Evolutionary conservation across 2,329 filamentous ascomycete genomes (phyloP).

Genomic region (Westerdykella aurantiaca): DNA sequence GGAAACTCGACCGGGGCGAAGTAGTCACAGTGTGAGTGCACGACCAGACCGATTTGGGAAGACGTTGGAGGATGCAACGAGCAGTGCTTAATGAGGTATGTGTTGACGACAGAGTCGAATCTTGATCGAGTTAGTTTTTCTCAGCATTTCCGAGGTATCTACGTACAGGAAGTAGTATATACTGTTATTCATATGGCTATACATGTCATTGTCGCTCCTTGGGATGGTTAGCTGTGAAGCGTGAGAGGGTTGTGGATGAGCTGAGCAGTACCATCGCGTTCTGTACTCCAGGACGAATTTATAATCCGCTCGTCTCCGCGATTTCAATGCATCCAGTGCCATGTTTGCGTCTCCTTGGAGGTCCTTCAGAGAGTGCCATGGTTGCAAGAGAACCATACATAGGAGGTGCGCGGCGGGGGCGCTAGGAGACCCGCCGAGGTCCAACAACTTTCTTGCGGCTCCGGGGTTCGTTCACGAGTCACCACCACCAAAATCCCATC

Average conservation of each 20-base stretch:
- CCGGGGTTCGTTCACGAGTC: too few relatives aligned
- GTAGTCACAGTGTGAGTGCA: constrained; percentile 80
- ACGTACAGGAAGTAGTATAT: constrained; percentile 72
- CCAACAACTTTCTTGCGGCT: neutral
- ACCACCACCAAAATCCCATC: too few relatives aligned
- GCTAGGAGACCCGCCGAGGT: neutral
- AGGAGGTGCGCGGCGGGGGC: neutral
- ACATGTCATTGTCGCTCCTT: constrained; percentile 93
- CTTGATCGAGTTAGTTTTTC: constrained; percentile 20
- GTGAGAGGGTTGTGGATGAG: constrained; percentile 7
- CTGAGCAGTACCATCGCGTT: constrained; percentile 67
- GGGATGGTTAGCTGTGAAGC: constrained; percentile 1
- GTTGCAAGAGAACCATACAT: neutral
- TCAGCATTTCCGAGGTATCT: constrained; percentile 27
- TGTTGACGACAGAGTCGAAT: constrained; percentile 86
- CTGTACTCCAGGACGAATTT: constrained; percentile 73
- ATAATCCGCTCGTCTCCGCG: constrained; percentile 66
- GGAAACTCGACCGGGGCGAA: constrained; percentile 78
- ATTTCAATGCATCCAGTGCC: constrained; percentile 44
- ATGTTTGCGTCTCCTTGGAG: constrained; percentile 9
- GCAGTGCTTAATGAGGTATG: constrained; percentile 77
- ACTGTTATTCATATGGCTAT: constrained; percentile 86
- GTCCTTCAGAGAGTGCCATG: neutral
- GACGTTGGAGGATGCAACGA: constrained; percentile 65
- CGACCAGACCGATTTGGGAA: constrained; percentile 73